Evolutionary conservation across 257 asterid genomes (phyloP), one percentile per base, ranked within the genome.

Genomic region (Nicotiana noctiflora): DNA sequence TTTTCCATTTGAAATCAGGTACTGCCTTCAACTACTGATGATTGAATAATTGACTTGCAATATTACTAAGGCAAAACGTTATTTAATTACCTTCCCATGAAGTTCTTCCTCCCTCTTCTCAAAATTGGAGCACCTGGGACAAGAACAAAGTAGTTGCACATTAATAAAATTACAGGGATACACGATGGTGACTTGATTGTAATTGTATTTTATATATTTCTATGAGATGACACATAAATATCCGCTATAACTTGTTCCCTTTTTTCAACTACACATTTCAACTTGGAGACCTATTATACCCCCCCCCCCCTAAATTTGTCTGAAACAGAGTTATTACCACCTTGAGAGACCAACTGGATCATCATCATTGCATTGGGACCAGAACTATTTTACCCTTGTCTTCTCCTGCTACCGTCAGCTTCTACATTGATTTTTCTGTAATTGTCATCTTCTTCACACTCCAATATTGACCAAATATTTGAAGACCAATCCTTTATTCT

Each of bases 81-180:
- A 34, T 25, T 76, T 51, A 63, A 66, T 40, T 87, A 95, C 98
- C 98, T 89, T 93, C 79, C 67, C 83, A 87, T 85, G 86, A 67
- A 92, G 93, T 82, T 90, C 94, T 85, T 82, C 87, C 78, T 83
- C 90, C 37, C 67, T 84, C 86, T 88, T 90, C 88, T 89, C 93
- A 77, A 82, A 89, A 52, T 90, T 92, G 86, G 78, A 75, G 87
- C 94, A 91, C 80, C 99, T 95, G 86, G 78, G 78, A 46, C 83
- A 86, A 65, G 80, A 83, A 83, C 76, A 23, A 85, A 82, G 29
- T 61, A 62, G 32, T 52, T 77, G 2, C 55, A 46, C 82, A 63
- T 70, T 25, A 10, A 62, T 4, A 61, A 40, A 29, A 12, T 72
- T 46, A 40, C 8, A 23, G 23, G 15, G 57, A 44, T 21, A 49